Percentiles rank a stretch among this genome's conserved stretches.
Conservation (phyloP, 2,329 filamentous ascomycete genomes). For the Scytalidium sp. region DNA sequence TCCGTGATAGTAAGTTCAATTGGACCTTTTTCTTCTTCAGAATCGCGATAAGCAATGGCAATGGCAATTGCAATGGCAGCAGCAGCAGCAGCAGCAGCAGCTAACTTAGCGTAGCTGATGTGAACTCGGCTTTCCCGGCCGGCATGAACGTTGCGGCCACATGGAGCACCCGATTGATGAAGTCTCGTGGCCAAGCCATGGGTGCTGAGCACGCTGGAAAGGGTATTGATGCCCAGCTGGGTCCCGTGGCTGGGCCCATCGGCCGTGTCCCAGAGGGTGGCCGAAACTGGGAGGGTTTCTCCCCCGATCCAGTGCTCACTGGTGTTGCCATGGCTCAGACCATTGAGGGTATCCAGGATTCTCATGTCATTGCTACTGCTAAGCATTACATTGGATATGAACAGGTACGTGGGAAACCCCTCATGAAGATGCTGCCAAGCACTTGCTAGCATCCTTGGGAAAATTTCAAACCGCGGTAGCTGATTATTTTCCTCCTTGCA, state of each 20-base stretch:
- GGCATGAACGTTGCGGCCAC: slow-evolving; percentile 75
- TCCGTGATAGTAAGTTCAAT: slow-evolving; percentile 36
- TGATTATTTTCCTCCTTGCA: no score
- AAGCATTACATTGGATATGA: slow-evolving; percentile 61
- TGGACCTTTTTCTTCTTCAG: not conserved
- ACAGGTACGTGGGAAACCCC: not conserved
- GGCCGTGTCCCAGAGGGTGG: slow-evolving; percentile 64
- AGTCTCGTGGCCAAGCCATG: slow-evolving; percentile 63
- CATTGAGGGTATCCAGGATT: slow-evolving; percentile 76
- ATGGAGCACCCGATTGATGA: slow-evolving; percentile 70
- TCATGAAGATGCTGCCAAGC: no score
- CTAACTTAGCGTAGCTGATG: slow-evolving; percentile 51
- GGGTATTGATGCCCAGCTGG: slow-evolving; percentile 71
- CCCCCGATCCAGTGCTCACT: slow-evolving; percentile 73
- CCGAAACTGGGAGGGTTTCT: slow-evolving; percentile 69
- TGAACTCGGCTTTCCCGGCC: slow-evolving; percentile 72
- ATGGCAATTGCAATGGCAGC: no score
- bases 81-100: slow-evolving; percentile 54
- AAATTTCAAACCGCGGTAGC: no score
- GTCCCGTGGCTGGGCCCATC: slow-evolving; percentile 66
- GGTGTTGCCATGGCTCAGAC: slow-evolving; percentile 70
- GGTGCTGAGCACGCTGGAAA: slow-evolving; percentile 72
- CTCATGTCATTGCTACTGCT: slow-evolving; percentile 77
- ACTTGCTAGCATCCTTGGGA: no score
- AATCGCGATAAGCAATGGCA: no score